These are phyloP conservation scores for Vanderwaltozyma polyspora DNA, from an alignment of 805 yeast species.

Conservation along the genomic window DNA sequence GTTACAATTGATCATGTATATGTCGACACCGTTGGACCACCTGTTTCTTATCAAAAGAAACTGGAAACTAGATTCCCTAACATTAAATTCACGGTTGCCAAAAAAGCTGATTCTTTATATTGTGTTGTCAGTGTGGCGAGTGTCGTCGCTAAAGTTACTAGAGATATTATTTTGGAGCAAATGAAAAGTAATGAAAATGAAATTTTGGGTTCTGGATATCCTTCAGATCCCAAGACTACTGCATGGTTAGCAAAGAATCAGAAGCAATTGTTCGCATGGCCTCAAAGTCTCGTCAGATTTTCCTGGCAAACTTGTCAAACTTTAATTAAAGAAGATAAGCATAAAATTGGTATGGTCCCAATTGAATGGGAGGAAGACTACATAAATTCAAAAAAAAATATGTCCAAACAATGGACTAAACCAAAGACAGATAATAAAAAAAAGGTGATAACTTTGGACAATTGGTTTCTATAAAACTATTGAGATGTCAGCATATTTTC, in stretches of 20 bases:
- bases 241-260: constrained; percentile 55
- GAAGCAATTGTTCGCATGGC: constrained; percentile 82
- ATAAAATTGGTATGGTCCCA: constrained; percentile 31
- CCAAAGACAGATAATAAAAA: constrained; percentile 2
- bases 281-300: constrained; percentile 56
- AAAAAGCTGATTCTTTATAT: constrained; percentile 86
- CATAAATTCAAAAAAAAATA: constrained; percentile 20
- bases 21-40: constrained; percentile 97
- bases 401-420: constrained; percentile 17
- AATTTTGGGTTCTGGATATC: constrained; percentile 84
- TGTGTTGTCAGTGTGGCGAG: constrained; percentile 94
- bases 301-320: constrained; percentile 93
- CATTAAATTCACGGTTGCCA: constrained; percentile 68
- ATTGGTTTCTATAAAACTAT: constrained; percentile 9
- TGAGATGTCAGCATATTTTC: too few species aligned
- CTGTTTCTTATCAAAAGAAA: constrained; percentile 69
- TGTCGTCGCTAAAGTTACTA: constrained; percentile 90
- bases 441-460: constrained; percentile 18
- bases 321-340: constrained; percentile 37
- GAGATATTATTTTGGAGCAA: constrained; percentile 46
- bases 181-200: constrained; percentile 15
- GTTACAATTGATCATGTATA: constrained; percentile 60
- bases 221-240: constrained; percentile 83
- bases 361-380: constrained; percentile 51
- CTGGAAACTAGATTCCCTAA: constrained; percentile 57